Conservation (phyloP, 345 rosid genomes). For the Eucalyptus viminalis region DNA sequence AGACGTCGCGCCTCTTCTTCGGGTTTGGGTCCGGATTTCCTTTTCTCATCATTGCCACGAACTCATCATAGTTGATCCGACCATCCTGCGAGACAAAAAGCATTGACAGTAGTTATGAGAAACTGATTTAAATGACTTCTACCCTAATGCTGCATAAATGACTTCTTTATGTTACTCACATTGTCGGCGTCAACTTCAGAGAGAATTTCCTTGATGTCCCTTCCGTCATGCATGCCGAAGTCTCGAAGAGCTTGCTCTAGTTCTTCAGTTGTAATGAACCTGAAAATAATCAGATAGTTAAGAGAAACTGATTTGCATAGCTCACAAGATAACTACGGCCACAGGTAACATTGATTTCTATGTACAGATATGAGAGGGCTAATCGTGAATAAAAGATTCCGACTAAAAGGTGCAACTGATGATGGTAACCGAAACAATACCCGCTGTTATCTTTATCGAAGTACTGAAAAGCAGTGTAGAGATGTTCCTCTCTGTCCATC, state of each 20-base stretch:
- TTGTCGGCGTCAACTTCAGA: slow-evolving; percentile 32
- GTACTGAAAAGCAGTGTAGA: slow-evolving; percentile 41
- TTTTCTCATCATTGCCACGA: slow-evolving; percentile 97
- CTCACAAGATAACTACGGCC: neutral
- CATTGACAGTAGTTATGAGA: neutral
- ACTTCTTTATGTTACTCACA: slow-evolving; percentile 4
- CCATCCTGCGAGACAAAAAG: slow-evolving; percentile 48
- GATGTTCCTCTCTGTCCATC: slow-evolving; percentile 46
- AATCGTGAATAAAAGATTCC: neutral
- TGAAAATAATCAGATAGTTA: neutral
- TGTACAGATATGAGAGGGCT: neutral
- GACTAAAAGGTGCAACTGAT: neutral
- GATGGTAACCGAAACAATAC: neutral
- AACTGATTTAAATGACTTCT: neutral
- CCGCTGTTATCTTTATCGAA: slow-evolving; percentile 49
- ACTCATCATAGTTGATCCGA: slow-evolving; percentile 83
- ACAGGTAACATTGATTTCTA: neutral
- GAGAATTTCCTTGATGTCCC: slow-evolving; percentile 35
- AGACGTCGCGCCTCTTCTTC: slow-evolving; percentile 75
- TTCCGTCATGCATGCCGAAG: slow-evolving; percentile 29
- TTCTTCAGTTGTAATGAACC: slow-evolving; percentile 37
- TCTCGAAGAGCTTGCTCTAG: slow-evolving; percentile 37
- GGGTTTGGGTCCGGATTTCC: slow-evolving; percentile 77
- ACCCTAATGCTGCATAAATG: neutral
- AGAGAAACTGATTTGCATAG: neutral